Base-by-base conservation (phyloP, 1,284 basidiomycete species). In the Trametes hirsuta region DNA sequence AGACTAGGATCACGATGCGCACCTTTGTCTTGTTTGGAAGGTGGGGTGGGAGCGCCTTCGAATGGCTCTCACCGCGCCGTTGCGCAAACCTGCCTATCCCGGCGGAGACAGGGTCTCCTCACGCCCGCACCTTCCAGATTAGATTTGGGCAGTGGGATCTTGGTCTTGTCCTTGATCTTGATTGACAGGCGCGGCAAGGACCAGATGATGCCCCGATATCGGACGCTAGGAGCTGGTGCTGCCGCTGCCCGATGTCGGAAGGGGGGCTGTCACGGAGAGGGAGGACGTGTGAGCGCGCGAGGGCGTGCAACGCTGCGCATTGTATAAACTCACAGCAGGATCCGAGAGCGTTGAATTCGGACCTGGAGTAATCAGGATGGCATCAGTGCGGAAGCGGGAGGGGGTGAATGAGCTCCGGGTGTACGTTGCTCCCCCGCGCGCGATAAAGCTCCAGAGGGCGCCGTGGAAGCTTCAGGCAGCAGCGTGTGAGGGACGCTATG, bases 101-200 rank as follows among this genome's bases (percentile, higher is more conserved):
- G 50, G 40, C 50, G 40, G 15, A n/a, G 15, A 14, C 35, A 24
- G n/a, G 10, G 42, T 44, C 21, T 44, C n/a, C 42, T 40, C 42
- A 11, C 42, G 5, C 15, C 10, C 42, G n/a, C 15, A 44, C 15
- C n/a, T 44, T 14, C 42, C 30, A 53, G 52, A 53, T 53, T 21
- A 46, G 52, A 46, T 53, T 36, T 42, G 42, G 42, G 40, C 21
- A 21, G 42, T 22, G 41, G 53, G 37, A 40, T 22, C 25, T 46
- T 10, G 45, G 46, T 10, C 39, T 56, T 56, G 47, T 50, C 25
- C 55, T 57, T 57, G 55, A 57, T 57, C 55, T 46, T 57, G 55
- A 50, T 51, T 57, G 55, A 51, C 55, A 57, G 42, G 41, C 6
- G 18, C 34, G 41, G 14, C 18, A 18, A 39, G 41, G 41, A 14